Evolutionary conservation across 331 rosid species (phyloP).

Genomic region (Rosa hybrid): DNA sequence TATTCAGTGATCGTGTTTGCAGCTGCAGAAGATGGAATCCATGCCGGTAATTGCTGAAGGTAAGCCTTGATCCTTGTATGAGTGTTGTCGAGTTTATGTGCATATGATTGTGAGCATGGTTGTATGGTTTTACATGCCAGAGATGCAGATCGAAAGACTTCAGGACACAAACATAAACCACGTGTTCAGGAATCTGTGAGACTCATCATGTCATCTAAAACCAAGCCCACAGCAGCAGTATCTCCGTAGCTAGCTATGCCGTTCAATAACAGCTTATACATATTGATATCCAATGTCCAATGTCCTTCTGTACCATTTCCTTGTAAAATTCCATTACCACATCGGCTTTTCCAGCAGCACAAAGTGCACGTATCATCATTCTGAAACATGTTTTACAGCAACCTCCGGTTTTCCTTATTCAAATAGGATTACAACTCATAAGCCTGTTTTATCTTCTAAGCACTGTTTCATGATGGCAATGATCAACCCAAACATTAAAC

Average conservation of each 20-base stretch:
- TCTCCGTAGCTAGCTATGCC: constrained; percentile 65
- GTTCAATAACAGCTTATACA: constrained; percentile 55
- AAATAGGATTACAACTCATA: not conserved
- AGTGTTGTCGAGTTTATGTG: no score
- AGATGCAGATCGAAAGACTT: constrained; percentile 54
- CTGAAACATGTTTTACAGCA: constrained; percentile 25
- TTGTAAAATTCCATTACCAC: constrained; percentile 82
- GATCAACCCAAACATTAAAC: not conserved
- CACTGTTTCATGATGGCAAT: not conserved
- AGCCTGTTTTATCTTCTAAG: not conserved
- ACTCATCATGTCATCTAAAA: constrained; percentile 67
- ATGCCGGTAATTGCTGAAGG: no score
- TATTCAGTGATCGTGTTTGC: no score
- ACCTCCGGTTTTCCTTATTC: not conserved
- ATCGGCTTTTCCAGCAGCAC: constrained; percentile 65
- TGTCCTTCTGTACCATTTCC: constrained; percentile 65
- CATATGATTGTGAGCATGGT: no score
- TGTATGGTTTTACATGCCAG: constrained; percentile 22
- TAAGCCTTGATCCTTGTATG: no score
- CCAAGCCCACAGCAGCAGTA: constrained; percentile 44
- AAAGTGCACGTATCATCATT: constrained; percentile 52
- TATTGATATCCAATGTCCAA: constrained; percentile 46
- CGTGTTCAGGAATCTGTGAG: constrained; percentile 46
- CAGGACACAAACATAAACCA: constrained; percentile 54
- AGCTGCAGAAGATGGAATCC: no score